Conservation (phyloP, 2,329 filamentous ascomycete genomes). For the Chaetomiaceae sp. region DNA sequence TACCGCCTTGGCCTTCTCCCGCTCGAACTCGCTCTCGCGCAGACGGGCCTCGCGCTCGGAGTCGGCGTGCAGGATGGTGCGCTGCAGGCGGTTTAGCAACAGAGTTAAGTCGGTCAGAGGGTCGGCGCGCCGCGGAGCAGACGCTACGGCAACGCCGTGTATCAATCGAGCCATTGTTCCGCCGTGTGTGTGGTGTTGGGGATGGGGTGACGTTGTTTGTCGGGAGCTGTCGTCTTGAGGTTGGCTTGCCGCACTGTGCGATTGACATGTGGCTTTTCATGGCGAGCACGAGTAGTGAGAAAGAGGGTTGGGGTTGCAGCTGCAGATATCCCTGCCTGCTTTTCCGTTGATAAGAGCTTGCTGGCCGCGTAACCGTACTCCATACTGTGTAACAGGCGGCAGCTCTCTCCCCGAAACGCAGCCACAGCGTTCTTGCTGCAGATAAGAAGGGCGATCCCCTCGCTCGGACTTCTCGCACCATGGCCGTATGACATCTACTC, state of each 20-base stretch:
- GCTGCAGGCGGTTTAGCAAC: constrained; percentile 60
- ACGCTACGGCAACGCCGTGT: constrained; percentile 11
- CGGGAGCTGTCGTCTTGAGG: no score
- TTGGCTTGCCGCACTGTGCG: background rate
- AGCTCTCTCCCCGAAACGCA: background rate
- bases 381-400: constrained; percentile 3
- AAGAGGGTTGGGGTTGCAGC: background rate
- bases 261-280: background rate
- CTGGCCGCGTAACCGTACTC: background rate
- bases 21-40: constrained; percentile 58
- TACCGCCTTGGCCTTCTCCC: constrained; percentile 52
- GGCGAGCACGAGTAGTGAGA: no score
- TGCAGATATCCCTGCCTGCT: no score
- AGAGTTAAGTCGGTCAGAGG: constrained; percentile 51
- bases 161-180: constrained; percentile 24
- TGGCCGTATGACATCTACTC: constrained; percentile 2
- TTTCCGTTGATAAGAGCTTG: background rate
- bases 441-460: background rate
- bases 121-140: constrained; percentile 24
- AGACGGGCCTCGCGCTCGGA: constrained; percentile 53
- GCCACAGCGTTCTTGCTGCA: background rate
- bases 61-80: constrained; percentile 56
- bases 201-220: constrained; percentile 1
- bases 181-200: background rate
- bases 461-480: background rate